Evolutionary conservation across 2,329 filamentous ascomycete species (phyloP), one percentile per base, ranked within the genome.

Genomic region (Xylariaceae sp.): DNA sequence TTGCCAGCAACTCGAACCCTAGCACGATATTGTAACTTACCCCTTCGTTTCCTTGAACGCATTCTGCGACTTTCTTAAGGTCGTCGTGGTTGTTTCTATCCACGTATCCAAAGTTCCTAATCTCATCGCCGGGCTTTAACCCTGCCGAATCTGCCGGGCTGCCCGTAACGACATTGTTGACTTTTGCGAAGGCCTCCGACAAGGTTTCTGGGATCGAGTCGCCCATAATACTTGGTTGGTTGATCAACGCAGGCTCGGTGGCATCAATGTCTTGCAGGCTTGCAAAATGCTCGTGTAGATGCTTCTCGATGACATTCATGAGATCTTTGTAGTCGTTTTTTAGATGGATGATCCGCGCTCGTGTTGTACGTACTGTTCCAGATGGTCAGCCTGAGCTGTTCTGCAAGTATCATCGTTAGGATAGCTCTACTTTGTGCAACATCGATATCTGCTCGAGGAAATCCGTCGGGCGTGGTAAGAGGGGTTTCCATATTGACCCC

Each of bases 321-420:
- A 97, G 77, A 40, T 87, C 86, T 71, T 96, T 97, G 77, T 96
- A 93, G 74, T 99, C 95, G 70, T 97, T 98, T 62, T 90, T 88
- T 40, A 98, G 81, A 64, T 88, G 82, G 64, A 98, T 95, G 65
- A 99, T 96, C 58, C 90, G 87, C 23, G 93, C 85, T 73, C 95
- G 84, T 40, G 93, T 96, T n/a, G 91, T 96, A 59, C 95, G 90
- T 70, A 99, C 91, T 96, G 67, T 52, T 18, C 14, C 48, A 32
- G 48, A 46, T 56, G 44, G 62, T 68, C 48, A 66, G 57, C 46
- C 9, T 26, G 23, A 3, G 16, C 19, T n/a, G 3, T 6, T 2
- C 5, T 19, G 7, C 12, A 18, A 32, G 9, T 20, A 12, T 16
- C 26, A 41, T 46, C 2, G n/a, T 14, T 48, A 44, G 9, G 49